Base-by-base conservation (phyloP, 352 stramenopile species). In the Phytophthora citricola region DNA sequence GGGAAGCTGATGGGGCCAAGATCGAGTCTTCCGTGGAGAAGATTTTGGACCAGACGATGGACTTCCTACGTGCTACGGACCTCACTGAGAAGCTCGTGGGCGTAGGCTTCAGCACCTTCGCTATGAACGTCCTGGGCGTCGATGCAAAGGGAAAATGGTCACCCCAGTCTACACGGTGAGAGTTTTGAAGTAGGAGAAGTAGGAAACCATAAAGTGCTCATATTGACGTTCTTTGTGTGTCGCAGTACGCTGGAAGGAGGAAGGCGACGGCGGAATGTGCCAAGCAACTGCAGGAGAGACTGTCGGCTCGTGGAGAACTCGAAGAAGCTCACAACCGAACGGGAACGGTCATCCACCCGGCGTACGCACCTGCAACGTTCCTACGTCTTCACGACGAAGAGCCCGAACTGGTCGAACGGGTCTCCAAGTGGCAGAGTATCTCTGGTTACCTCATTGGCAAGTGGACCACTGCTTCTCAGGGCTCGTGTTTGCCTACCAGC, bases 111-210 rank as follows among this genome's bases (percentile, higher is more conserved):
- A 96, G 89, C 55, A 90, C 85, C 29, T 98, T 98, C 73, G 93
- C 85, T 1, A 98, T 98, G 93, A 98, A 98, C 58, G 51, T 98
- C 11, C 62, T 98, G 15, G 94, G 91, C 6, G 65, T 98, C 0
- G 81, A 98, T 70, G 36, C 40, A 4, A 69, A 76, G 49, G 93
- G 5, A 65, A 74, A 5, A 63, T 84, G 0, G 75, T 95, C 11
- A 95, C 78, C 20, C 90, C 83, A 57, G 85, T 91, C 47, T 94
- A 91, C 54, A 95, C 87, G 69, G 85, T 91, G 66, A 48, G 70
- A 26, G 20, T 40, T 6, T 1, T 12, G 15, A 14, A 31, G 22
- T 40, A 43, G 34, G 41, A 31, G 12, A n/a, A 22, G 17, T 5
- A 26, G 17, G 15, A 56, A 14, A 1, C 15, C n/a, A 4, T 36